These are phyloP conservation scores for Aspergillus sparsus DNA, from an alignment of 495 filamentous ascomycete species.

Conservation along the genomic window DNA sequence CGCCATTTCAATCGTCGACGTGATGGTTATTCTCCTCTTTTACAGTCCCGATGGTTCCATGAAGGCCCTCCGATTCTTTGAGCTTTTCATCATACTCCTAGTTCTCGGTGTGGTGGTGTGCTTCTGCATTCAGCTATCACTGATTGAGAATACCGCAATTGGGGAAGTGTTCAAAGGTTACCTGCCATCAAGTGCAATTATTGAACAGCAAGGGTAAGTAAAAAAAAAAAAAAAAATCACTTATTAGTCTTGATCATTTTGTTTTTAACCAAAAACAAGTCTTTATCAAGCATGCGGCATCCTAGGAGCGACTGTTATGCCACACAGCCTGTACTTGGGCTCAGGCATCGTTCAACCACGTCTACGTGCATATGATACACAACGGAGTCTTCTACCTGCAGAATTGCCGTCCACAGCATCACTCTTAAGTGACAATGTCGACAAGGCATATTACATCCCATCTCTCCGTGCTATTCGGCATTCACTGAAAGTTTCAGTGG, in stretches of 20 bases:
- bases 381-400: constrained; percentile 41
- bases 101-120: constrained; percentile 84
- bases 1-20: constrained; percentile 80
- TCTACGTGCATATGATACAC: constrained; percentile 76
- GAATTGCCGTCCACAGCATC: too few relatives aligned
- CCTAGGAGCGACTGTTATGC: constrained; percentile 92
- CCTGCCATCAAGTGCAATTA: constrained; percentile 70
- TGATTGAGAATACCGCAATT: constrained; percentile 67
- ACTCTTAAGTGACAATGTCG: constrained; percentile 41
- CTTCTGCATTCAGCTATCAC: constrained; percentile 84
- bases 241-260: neutral
- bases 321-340: constrained; percentile 87
- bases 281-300: constrained; percentile 87
- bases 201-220: constrained; percentile 64
- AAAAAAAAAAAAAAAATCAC: too few relatives aligned
- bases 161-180: constrained; percentile 85
- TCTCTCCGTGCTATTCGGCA: constrained; percentile 73
- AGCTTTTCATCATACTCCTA: constrained; percentile 74
- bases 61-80: constrained; percentile 72
- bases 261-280: neutral
- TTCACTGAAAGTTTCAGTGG: constrained; percentile 79
- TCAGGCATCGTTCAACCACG: constrained; percentile 84
- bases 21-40: constrained; percentile 82
- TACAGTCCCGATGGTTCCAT: constrained; percentile 75
- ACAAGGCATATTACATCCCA: constrained; percentile 69